A percentile compares a stretch with the other conserved stretches of the same genome.
Conservation (phyloP, 1,284 basidiomycete species). For the Ceratobasidium theobromae region DNA sequence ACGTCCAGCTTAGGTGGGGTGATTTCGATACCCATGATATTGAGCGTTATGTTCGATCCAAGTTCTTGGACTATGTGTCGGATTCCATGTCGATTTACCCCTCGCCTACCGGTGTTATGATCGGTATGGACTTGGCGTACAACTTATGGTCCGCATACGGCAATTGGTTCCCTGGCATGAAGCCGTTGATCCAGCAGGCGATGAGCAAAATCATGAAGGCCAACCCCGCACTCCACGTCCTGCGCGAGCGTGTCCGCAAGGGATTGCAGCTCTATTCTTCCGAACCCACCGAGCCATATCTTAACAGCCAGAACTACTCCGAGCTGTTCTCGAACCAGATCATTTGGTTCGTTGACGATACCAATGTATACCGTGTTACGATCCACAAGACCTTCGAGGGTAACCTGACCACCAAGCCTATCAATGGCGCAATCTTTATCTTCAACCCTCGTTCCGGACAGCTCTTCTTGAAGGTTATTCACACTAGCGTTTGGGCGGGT, state of each 20-base stretch:
- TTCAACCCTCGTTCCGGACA: slow-evolving; percentile 99
- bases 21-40: slow-evolving; percentile 99
- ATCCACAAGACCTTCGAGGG: slow-evolving; percentile 99
- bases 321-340: slow-evolving; percentile 99
- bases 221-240: slow-evolving; percentile 96
- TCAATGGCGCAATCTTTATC: slow-evolving; percentile 99
- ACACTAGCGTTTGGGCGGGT: slow-evolving; percentile 99
- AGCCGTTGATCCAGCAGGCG: slow-evolving; percentile 96
- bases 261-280: slow-evolving; percentile 98
- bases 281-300: slow-evolving; percentile 98
- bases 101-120: slow-evolving; percentile 96
- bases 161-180: slow-evolving; percentile 99
- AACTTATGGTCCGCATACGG: slow-evolving; percentile 99
- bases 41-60: slow-evolving; percentile 95
- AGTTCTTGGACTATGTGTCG: slow-evolving; percentile 95
- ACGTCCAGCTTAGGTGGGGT: slow-evolving; percentile 97
- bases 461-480: slow-evolving; percentile 92
- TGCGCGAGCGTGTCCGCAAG: slow-evolving; percentile 98
- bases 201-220: slow-evolving; percentile 99
- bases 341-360: slow-evolving; percentile 99
- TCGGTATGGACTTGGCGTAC: slow-evolving; percentile 98
- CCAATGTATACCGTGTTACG: slow-evolving; percentile 98
- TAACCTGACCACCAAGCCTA: slow-evolving; percentile 99
- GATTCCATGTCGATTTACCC: slow-evolving; percentile 98
- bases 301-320: slow-evolving; percentile 97